Conservation (phyloP, 2,329 filamentous ascomycete species). For the Cercospora sesami region DNA sequence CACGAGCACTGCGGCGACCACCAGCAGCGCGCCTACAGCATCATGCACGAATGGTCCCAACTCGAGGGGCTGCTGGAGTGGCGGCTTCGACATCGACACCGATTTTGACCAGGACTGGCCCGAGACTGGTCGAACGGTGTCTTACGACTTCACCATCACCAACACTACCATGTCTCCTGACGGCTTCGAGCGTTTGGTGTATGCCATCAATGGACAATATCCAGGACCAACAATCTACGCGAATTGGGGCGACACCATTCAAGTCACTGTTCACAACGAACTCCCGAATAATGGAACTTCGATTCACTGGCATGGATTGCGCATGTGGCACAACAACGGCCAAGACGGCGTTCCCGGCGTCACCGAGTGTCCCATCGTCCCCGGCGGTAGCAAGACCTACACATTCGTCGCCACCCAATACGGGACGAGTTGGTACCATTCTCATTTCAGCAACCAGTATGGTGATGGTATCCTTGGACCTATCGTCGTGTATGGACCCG, state of each 20-base stretch:
- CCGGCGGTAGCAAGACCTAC: constrained; percentile 57
- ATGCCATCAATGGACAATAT: constrained; percentile 63
- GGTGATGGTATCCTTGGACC: constrained; percentile 61
- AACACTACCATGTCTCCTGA: constrained; percentile 50
- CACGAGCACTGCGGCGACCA: constrained; percentile 21
- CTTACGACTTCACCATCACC: constrained; percentile 39
- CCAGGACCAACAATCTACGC: constrained; percentile 51
- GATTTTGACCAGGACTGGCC: constrained; percentile 40
- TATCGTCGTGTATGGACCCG: constrained; percentile 63
- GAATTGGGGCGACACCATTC: constrained; percentile 42
- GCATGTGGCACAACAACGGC: constrained; percentile 56
- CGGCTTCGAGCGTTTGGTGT: constrained; percentile 37
- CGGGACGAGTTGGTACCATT: constrained; percentile 50
- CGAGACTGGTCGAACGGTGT: constrained; percentile 36
- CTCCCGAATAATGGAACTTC: constrained; percentile 58
- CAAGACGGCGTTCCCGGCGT: constrained; percentile 59
- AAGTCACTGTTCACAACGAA: constrained; percentile 59
- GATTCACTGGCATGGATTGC: constrained; percentile 65
- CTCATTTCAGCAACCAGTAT: constrained; percentile 57
- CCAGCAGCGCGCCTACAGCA: constrained; percentile 25
- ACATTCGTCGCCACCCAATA: constrained; percentile 56
- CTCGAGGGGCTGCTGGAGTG: constrained; percentile 35
- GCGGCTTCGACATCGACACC: constrained; percentile 36
- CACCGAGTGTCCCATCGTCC: constrained; percentile 50
- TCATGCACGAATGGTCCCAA: constrained; percentile 36